phyloP scores from a whole-genome alignment of 768 basidiomycete species.

The Tylopilus sp. region DNA sequence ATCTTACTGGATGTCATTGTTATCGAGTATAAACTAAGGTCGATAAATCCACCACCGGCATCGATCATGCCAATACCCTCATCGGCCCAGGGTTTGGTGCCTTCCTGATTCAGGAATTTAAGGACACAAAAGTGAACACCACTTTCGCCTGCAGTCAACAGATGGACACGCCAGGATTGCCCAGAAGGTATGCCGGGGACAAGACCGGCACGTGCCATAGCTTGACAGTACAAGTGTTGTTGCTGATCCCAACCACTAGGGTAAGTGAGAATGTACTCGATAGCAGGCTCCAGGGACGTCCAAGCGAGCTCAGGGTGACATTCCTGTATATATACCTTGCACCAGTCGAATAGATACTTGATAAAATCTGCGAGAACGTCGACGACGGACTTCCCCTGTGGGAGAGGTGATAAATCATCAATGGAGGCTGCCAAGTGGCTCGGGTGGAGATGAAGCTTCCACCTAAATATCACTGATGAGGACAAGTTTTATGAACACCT shows the following conservation, averaged over 20 bases:
- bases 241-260: conserved; percentile 27
- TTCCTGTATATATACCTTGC: conserved; percentile 9
- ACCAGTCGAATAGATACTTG: conserved; percentile 2
- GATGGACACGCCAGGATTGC: not conserved
- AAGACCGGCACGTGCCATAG: conserved; percentile 11
- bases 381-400: not conserved
- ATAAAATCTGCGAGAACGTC: not conserved
- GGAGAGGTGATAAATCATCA: conserved; percentile 28
- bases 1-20: not conserved
- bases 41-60: not conserved
- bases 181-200: not conserved
- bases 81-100: not conserved
- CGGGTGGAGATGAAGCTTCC: conserved; percentile 25
- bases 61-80: not conserved
- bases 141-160: not conserved
- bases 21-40: not conserved
- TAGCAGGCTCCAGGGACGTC: conserved; percentile 11
- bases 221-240: conserved; percentile 15
- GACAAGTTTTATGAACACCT: not conserved
- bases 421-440: conserved; percentile 13
- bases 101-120: not conserved
- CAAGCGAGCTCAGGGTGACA: conserved; percentile 16
- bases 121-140: not conserved
- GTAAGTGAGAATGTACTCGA: conserved; percentile 22
- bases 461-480: conserved; percentile 12